phyloP scores from a whole-genome alignment of 2,329 filamentous ascomycete genomes.

The Paradendryphiella salina region DNA sequence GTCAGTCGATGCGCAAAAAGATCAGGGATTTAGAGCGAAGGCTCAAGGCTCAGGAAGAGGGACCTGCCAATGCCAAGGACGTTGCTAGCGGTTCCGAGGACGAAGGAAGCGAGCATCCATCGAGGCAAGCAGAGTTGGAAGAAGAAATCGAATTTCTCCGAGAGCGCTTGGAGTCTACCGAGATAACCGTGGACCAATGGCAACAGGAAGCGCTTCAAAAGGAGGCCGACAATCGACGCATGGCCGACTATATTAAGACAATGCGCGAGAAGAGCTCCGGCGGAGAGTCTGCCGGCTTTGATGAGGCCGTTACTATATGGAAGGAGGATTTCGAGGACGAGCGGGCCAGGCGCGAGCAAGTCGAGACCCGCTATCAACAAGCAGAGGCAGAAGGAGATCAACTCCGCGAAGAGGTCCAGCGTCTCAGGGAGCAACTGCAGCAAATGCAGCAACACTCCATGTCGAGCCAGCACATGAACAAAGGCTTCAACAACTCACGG shows the following conservation, averaged over 20 bases:
- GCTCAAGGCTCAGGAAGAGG: slow-evolving; percentile 62
- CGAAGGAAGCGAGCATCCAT: slow-evolving; percentile 57
- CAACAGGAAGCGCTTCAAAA: slow-evolving; percentile 75
- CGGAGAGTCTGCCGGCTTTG: slow-evolving; percentile 44
- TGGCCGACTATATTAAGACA: slow-evolving; percentile 77
- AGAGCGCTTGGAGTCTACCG: slow-evolving; percentile 82
- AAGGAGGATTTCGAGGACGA: slow-evolving; percentile 94
- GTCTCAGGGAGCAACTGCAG: slow-evolving; percentile 57
- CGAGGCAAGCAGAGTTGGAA: slow-evolving; percentile 69
- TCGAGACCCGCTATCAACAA: slow-evolving; percentile 84
- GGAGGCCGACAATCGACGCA: slow-evolving; percentile 82
- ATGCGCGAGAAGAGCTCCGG: slow-evolving; percentile 55
- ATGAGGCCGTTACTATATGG: slow-evolving; percentile 71
- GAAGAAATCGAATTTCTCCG: slow-evolving; percentile 84
- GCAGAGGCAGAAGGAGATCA: slow-evolving; percentile 84
- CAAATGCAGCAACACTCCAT: slow-evolving; percentile 38
- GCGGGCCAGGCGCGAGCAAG: slow-evolving; percentile 82
- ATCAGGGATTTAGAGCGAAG: slow-evolving; percentile 86
- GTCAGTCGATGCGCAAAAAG: slow-evolving; percentile 76
- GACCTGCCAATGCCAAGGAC: slow-evolving; percentile 52
- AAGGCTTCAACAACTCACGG: slow-evolving; percentile 45
- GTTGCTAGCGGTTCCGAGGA: slow-evolving; percentile 54
- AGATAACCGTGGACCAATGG: slow-evolving; percentile 80
- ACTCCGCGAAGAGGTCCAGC: slow-evolving; percentile 81
- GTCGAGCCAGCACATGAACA: slow-evolving; percentile 44